Evolutionary conservation across 305 asterid species (phyloP).

Genomic region (Plantago lanceolata): DNA sequence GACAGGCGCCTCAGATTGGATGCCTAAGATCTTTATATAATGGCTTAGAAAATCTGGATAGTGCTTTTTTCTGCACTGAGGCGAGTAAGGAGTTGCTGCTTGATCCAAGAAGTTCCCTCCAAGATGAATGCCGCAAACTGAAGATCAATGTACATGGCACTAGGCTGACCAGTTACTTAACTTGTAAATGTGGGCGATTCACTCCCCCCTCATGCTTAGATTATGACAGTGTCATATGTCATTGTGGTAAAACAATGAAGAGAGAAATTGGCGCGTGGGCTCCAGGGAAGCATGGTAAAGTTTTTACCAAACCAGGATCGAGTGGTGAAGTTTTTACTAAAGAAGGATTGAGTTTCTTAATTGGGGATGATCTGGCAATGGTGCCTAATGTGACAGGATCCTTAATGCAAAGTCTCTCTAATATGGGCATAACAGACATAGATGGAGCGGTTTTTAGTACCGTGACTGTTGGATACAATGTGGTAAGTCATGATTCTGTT

Average conservation of each 20-base stretch:
- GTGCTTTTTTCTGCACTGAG: background rate
- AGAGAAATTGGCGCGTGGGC: background rate
- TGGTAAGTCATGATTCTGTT: no score
- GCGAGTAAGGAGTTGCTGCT: constrained; percentile 17
- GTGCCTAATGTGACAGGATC: constrained; percentile 9
- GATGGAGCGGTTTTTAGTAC: background rate
- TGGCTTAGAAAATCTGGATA: constrained; percentile 8
- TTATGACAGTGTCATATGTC: no score
- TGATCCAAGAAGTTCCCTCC: constrained; percentile 11
- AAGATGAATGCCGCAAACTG: constrained; percentile 6
- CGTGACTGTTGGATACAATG: no score
- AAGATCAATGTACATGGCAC: constrained; percentile 3
- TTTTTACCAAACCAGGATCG: background rate
- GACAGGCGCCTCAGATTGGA: constrained; percentile 14
- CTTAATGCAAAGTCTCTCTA: no score
- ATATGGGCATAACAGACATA: background rate
- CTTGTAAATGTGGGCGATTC: background rate
- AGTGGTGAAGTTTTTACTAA: constrained; percentile 3
- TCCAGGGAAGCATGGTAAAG: background rate
- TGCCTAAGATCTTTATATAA: constrained; percentile 25
- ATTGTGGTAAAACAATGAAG: background rate
- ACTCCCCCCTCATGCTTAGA: no score
- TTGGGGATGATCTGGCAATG: constrained; percentile 4
- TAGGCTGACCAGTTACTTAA: background rate
- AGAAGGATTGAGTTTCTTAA: background rate